phyloP scores from a whole-genome alignment of 257 asterid species.

The Craterostigma plantagineum region DNA sequence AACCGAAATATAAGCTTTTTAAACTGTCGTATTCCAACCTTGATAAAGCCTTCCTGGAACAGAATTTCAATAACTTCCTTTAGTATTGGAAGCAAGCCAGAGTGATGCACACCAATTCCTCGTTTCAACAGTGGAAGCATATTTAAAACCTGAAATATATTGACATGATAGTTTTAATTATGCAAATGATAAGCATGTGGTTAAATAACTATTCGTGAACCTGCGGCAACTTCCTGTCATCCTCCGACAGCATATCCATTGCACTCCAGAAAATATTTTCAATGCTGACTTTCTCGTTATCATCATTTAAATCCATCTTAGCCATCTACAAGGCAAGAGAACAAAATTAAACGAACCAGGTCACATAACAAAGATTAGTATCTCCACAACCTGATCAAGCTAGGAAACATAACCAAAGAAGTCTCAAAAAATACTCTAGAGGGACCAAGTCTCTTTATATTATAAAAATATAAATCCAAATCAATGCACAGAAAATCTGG shows the following conservation, averaged over 20 bases:
- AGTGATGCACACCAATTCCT: slow-evolving; percentile 97
- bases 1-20: too few species aligned
- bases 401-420: slow-evolving; percentile 4
- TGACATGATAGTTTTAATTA: too few species aligned
- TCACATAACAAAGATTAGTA: too few species aligned
- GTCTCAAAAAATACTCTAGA: not conserved
- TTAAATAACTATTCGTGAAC: slow-evolving; percentile 13
- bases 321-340: slow-evolving; percentile 49
- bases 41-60: slow-evolving; percentile 93
- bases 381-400: too few species aligned
- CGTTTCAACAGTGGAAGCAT: slow-evolving; percentile 91
- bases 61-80: slow-evolving; percentile 95
- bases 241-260: slow-evolving; percentile 97
- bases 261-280: slow-evolving; percentile 99
- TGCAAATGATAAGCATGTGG: not conserved
- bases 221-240: slow-evolving; percentile 92
- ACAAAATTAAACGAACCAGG: slow-evolving; percentile 7
- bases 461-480: too few species aligned
- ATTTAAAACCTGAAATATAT: slow-evolving; percentile 47
- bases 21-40: slow-evolving; percentile 27
- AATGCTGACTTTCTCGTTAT: slow-evolving; percentile 68
- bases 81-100: slow-evolving; percentile 94
- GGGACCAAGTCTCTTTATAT: too few species aligned
- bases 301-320: slow-evolving; percentile 74
- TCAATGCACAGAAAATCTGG: too few species aligned